phyloP scores from a whole-genome alignment of 2,329 filamentous ascomycete genomes.

The Ascocoryne sarcoides region DNA sequence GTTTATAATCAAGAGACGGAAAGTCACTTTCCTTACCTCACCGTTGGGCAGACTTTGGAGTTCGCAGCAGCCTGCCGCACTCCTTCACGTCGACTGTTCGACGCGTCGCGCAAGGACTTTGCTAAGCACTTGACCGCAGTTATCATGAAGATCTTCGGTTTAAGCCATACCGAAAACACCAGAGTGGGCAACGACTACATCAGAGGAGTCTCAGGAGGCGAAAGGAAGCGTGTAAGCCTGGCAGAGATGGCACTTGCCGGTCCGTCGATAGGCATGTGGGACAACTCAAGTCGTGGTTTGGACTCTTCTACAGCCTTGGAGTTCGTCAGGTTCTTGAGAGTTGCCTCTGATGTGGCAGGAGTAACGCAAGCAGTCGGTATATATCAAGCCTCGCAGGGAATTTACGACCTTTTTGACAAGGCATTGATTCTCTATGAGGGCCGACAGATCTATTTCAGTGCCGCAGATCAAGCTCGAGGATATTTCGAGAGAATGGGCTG shows the following conservation, averaged over 20 bases:
- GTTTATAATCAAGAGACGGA: conserved; percentile 74
- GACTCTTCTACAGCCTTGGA: conserved; percentile 64
- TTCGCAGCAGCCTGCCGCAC: conserved; percentile 72
- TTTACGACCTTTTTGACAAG: conserved; percentile 50
- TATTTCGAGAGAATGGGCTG: conserved; percentile 60
- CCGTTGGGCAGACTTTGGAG: conserved; percentile 68
- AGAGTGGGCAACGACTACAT: conserved; percentile 58
- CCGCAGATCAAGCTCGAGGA: conserved; percentile 49
- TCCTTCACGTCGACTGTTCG: not conserved
- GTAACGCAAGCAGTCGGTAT: conserved; percentile 56
- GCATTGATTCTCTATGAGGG: conserved; percentile 69
- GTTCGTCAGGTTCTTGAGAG: conserved; percentile 59
- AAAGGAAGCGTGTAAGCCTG: conserved; percentile 69
- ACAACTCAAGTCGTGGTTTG: conserved; percentile 58
- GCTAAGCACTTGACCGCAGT: conserved; percentile 55
- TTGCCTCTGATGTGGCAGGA: conserved; percentile 52
- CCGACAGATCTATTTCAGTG: conserved; percentile 56
- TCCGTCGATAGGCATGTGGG: conserved; percentile 57
- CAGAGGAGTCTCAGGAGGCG: conserved; percentile 57
- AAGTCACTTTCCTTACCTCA: conserved; percentile 63
- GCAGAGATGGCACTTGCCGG: conserved; percentile 56
- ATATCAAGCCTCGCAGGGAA: conserved; percentile 48
- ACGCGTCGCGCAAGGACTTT: conserved; percentile 40
- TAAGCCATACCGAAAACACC: conserved; percentile 65
- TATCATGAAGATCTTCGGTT: conserved; percentile 61